Base-by-base conservation (phyloP, 768 basidiomycete genomes). In the Tulasnella sp. region DNA sequence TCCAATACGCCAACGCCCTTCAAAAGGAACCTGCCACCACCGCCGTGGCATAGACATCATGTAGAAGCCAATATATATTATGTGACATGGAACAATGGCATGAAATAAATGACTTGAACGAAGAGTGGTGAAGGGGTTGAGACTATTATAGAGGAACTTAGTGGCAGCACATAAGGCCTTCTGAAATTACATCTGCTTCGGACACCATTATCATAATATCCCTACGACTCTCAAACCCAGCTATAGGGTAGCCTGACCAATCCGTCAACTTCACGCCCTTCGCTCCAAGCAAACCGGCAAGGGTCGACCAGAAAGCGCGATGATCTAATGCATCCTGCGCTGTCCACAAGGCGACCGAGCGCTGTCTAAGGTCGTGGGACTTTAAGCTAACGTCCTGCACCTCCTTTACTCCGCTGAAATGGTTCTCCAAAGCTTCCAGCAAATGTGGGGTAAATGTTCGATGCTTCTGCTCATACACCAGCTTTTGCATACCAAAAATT, bases 1-100 rank as follows among this genome's bases (percentile, higher is more conserved):
- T 94, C 84, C 92, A 94, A 81, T 93, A 93, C 81, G 93, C 93
- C 18, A 85, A 89, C 81, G 88, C 87, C 5, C 82, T 89, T 74
- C 39, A 46, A 13, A 48, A 32, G 46, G 61, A 57, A 20, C 18
- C 74, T 20, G 32, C n/a, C 13, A 46, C 48, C 37, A 46, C 44
- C 20, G 74, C 48, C 9, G 40, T n/a, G 39, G 44, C 57, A 61
- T 61, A 61, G 57, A 48, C 20, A 48, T 48, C 46, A 48, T 48
- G 4, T 16, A n/a, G n/a, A 32, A 32, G 20, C 23, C 69, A 18
- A 9, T 32, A 39, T n/a, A 39, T 5, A 39, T 26, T 29, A 16
- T 16, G 23, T 72, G 32, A 37, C 39, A 72, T 10, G 29, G 20
- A 39, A 72, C 35, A 72, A 37, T n/a, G 20, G 70, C 70, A 72